Evolutionary conservation across 352 stramenopile species (phyloP).

Genomic region (Phytophthora chlamydospora): DNA sequence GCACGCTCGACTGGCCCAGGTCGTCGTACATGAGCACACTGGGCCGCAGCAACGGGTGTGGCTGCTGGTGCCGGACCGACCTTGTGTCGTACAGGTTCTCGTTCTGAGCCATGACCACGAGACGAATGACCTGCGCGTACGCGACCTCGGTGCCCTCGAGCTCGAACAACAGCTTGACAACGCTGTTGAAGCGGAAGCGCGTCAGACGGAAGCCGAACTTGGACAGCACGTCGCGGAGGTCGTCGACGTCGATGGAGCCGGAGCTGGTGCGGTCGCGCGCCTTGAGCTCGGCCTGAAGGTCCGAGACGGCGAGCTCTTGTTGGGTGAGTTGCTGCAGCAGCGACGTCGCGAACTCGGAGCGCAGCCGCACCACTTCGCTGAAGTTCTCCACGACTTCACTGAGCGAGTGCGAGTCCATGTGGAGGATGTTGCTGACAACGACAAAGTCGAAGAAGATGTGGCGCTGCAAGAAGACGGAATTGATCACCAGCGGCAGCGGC

Average conservation of each 20-base stretch:
- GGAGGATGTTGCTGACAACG: slow-evolving; percentile 55
- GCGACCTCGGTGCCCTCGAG: slow-evolving; percentile 42
- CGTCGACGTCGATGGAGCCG: slow-evolving; percentile 48
- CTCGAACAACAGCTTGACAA: slow-evolving; percentile 62
- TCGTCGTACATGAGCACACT: slow-evolving; percentile 33
- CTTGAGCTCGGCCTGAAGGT: slow-evolving; percentile 45
- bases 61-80: slow-evolving; percentile 3
- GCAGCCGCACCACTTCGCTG: slow-evolving; percentile 53
- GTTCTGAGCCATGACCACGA: slow-evolving; percentile 44
- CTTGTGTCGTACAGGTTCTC: slow-evolving; percentile 16
- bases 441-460: slow-evolving; percentile 69
- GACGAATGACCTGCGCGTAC: slow-evolving; percentile 48
- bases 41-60: slow-evolving; percentile 26
- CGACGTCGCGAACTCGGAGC: slow-evolving; percentile 50
- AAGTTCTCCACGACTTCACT: slow-evolving; percentile 68
- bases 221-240: slow-evolving; percentile 46
- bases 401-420: slow-evolving; percentile 55
- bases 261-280: slow-evolving; percentile 25
- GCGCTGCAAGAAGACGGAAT: slow-evolving; percentile 55
- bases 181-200: slow-evolving; percentile 66
- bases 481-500: slow-evolving; percentile 49
- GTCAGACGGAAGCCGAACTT: slow-evolving; percentile 56
- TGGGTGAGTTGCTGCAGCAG: slow-evolving; percentile 35
- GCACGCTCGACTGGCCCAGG: slow-evolving; percentile 23
- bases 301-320: slow-evolving; percentile 21